Evolutionary conservation across 768 basidiomycete species (phyloP).

Genomic region (Coprinopsis cinerea): DNA sequence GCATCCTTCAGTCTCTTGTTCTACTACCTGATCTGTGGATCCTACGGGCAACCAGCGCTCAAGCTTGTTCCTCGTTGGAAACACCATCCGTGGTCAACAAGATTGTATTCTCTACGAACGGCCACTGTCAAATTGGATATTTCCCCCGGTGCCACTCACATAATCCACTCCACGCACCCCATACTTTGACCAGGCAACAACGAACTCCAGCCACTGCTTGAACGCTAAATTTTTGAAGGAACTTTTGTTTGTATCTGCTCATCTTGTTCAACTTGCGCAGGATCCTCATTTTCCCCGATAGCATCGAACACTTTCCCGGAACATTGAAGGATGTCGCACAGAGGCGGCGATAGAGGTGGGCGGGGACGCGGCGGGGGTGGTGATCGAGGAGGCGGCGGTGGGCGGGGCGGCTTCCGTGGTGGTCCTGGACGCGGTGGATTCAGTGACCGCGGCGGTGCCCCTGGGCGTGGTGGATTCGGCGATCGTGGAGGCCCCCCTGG

Average conservation of each 20-base stretch:
- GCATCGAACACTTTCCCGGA: no score
- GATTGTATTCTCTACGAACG: no score
- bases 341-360: constrained; percentile 2
- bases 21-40: background rate
- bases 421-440: background rate
- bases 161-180: no score
- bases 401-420: constrained; percentile 1
- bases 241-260: no score
- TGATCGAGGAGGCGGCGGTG: constrained; percentile 1
- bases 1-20: background rate
- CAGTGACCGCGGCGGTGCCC: constrained; percentile 23
- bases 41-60: background rate
- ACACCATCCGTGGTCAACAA: background rate
- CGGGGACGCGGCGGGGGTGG: background rate
- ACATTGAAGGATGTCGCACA: background rate
- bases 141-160: no score
- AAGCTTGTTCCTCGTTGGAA: background rate
- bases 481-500: constrained; percentile 16
- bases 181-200: no score
- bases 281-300: no score
- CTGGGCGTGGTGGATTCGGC: constrained; percentile 32
- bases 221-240: no score
- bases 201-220: no score
- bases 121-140: no score
- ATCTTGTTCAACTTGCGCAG: no score